Evolutionary conservation across 352 stramenopile species (phyloP), one percentile per base, ranked within the genome.

Genomic region (Pythium coloratum): DNA sequence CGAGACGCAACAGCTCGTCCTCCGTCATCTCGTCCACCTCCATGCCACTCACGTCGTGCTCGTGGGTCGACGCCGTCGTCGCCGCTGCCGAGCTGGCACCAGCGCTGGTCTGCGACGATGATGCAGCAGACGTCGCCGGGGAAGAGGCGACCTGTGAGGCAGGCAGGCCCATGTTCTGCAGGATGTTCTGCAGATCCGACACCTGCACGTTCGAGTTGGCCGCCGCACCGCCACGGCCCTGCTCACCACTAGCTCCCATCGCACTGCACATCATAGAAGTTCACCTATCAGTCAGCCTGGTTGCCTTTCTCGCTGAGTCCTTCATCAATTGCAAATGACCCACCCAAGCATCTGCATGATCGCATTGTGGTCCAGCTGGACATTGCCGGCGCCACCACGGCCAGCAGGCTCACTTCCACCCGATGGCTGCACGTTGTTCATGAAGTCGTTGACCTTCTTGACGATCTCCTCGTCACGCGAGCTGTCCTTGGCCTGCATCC

Each of bases 401-500:
- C 46, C 46, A 32, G 72, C 57, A 47, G 72, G 66, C 30, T 69
- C 71, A 51, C 47, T 66, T 58, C 69, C 62, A 20, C 71, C 71
- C n/a, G 82, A 65, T 13, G 87, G 64, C 63, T 88, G 76, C 24
- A 82, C 80, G 55, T 94, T 94, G 66, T 95, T 96, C 86, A 96
- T 96, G 66, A 77, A 88, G 57, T 95, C 86, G 73, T 96, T 95
- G 32, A 96, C 76, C 64, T 96, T 96, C 71, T 92, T 93, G 30
- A 80, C 76, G 10, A 93, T 70, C 55, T 96, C 91, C 38, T 95
- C 88, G 59, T 97, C 91, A 34, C 94, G 89, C 20, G 86, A 86
- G 42, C 73, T 80, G 71, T 96, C 85, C 74, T 96, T 96, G 77
- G 94, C 91, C 85, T 98, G 93, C 91, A 97, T 97, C 93, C 93